Evolutionary conservation across 495 filamentous ascomycete species (phyloP), one percentile per base, ranked within the genome.

Genomic region (Bathelium albidoporum): DNA sequence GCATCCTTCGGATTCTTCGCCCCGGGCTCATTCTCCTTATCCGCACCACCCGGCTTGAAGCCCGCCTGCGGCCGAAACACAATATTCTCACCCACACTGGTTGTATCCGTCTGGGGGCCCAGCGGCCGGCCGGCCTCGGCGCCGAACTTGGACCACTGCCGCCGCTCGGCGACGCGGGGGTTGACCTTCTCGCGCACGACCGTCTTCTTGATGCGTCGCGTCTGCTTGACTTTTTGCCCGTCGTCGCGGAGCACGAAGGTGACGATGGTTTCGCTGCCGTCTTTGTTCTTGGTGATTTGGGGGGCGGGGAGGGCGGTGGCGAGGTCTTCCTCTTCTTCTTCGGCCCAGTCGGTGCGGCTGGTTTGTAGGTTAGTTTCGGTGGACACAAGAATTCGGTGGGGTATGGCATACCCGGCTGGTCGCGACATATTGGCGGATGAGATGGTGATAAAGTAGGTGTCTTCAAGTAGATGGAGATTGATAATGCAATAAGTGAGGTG

Each of bases 31-130:
- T 83, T 84, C 62, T 84, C 85, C 80, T 90, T 89, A 78, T 88
- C 85, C 65, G 85, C 87, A 70, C 79, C 76, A 75, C 91, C 88
- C 69, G 86, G 85, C 78, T 90, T 91, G 90, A 90, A 97, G 81
- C 92, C 94, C 59, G 87, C 81, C 72, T 82, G 87, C 20, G 93
- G 93, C 36, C 87, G 80, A 86, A 98, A 97, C 69, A 91, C 83
- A 76, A 98, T 97, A 80, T 98, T 97, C 78, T 98, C 94, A 66
- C 90, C 94, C 20, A 98, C 87, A 62, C 82, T 87, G 59, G 94
- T 98, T 53, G 94, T 98, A 71, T 96, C 91, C 69, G 84, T 80
- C 41, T 83, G 82, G 12, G 88, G 88, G 9, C 87, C 87, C 11
- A 79, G 69, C 26, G 80, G 75, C 76, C 85, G 87, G 77, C 81